These are phyloP conservation scores for Pterulicium gracile DNA, from an alignment of 1,284 basidiomycete genomes.

Conservation along the genomic window DNA sequence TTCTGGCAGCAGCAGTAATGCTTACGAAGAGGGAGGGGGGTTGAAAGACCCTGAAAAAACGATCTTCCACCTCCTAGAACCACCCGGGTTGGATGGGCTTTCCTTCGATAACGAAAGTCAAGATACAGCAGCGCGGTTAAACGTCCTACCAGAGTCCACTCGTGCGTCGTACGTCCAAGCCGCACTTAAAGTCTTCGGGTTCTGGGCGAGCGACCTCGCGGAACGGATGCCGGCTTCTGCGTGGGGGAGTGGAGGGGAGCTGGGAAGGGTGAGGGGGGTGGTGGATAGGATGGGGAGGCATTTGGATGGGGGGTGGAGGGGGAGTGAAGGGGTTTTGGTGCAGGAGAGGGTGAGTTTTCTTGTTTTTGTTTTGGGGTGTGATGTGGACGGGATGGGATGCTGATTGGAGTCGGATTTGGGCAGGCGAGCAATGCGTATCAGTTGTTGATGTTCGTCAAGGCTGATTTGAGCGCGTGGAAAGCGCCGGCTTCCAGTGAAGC, in stretches of 20 bases:
- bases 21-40: too few relatives aligned
- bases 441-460: slow-evolving; percentile 71
- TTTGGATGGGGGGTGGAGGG: slow-evolving; percentile 44
- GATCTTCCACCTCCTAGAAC: too few relatives aligned
- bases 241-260: slow-evolving; percentile 49
- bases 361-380: slow-evolving; percentile 4
- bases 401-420: slow-evolving; percentile 3
- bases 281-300: slow-evolving; percentile 48
- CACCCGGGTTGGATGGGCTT: too few relatives aligned
- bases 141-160: slow-evolving; percentile 8
- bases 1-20: too few relatives aligned
- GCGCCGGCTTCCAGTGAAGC: too few relatives aligned
- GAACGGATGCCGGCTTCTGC: slow-evolving; percentile 63
- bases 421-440: slow-evolving; percentile 76
- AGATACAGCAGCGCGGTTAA: slow-evolving; percentile 52
- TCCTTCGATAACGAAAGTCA: too few relatives aligned
- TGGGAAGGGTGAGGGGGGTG: slow-evolving; percentile 47
- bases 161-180: slow-evolving; percentile 58
- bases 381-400: not conserved
- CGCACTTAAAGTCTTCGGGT: slow-evolving; percentile 79
- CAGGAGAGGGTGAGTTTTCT: slow-evolving; percentile 76
- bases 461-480: slow-evolving; percentile 58
- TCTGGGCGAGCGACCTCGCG: slow-evolving; percentile 70
- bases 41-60: too few relatives aligned
- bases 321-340: slow-evolving; percentile 71